Percentiles rank a stretch among this genome's conserved stretches.
phyloP scores from a whole-genome alignment of 371 early-diverging fungal species.

The Cokeromyces recurvatus region DNA sequence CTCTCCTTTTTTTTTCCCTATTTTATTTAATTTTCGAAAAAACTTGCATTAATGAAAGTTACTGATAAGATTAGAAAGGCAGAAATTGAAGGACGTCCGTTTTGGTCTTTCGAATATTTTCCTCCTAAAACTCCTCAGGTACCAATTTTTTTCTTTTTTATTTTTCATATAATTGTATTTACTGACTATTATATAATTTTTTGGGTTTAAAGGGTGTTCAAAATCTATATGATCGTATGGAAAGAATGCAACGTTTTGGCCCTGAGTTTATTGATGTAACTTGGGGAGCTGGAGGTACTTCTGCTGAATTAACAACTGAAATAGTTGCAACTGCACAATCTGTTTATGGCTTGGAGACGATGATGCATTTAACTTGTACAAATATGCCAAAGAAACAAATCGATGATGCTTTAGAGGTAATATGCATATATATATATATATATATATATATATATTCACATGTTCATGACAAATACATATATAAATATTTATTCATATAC shows the following conservation, averaged over 20 bases:
- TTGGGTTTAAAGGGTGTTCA: conserved; percentile 73
- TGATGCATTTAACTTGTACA: conserved; percentile 97
- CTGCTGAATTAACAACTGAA: conserved; percentile 84
- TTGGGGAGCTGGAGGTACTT: conserved; percentile 94
- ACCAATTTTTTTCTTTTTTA: no score
- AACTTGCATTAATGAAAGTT: no score
- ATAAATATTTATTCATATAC: not conserved
- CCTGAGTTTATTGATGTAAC: conserved; percentile 96
- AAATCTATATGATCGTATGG: conserved; percentile 78
- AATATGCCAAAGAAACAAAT: conserved; percentile 90
- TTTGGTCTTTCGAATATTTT: conserved; percentile 96
- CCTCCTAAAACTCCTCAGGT: conserved; percentile 93
- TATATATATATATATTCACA: not conserved
- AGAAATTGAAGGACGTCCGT: conserved; percentile 63
- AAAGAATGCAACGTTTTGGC: conserved; percentile 88
- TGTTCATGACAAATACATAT: not conserved
- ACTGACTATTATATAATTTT: no score
- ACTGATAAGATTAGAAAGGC: conserved; percentile 74
- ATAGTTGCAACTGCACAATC: conserved; percentile 88
- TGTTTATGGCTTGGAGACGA: conserved; percentile 91
- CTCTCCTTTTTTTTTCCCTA: conserved; percentile 2
- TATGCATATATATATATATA: not conserved
- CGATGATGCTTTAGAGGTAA: conserved; percentile 74
- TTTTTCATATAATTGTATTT: no score
- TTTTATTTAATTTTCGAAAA: conserved; percentile 1